Evolutionary conservation across 2,329 filamentous ascomycete genomes (phyloP).

Genomic region (Apiospora malaysiana): DNA sequence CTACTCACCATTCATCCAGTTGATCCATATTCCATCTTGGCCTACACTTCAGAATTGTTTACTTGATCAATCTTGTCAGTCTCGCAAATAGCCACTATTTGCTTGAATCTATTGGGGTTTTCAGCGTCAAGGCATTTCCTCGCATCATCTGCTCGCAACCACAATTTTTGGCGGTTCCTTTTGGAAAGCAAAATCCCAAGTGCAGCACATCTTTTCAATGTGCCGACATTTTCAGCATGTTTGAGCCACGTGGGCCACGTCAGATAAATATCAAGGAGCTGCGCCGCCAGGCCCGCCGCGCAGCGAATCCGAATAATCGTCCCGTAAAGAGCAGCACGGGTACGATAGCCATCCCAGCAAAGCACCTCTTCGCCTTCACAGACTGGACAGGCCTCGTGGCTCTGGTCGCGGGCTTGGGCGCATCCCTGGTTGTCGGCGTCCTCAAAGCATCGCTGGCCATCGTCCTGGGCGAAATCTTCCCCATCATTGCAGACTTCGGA

Average conservation of each 20-base stretch:
- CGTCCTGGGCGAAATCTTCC: slow-evolving; percentile 77
- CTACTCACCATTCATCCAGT: background rate
- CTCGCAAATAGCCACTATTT: background rate
- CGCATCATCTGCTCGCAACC: background rate
- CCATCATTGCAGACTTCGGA: slow-evolving; percentile 71
- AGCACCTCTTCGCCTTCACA: slow-evolving; percentile 74
- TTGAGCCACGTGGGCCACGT: background rate
- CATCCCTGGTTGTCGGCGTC: slow-evolving; percentile 65
- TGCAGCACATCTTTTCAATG: background rate
- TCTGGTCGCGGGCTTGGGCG: slow-evolving; percentile 59
- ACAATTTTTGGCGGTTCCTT: background rate
- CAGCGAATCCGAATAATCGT: too few relatives aligned
- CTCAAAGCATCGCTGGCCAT: slow-evolving; percentile 70
- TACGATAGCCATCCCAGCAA: slow-evolving; percentile 26
- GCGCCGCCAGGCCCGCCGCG: too few relatives aligned
- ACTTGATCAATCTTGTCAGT: background rate
- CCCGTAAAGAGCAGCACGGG: too few relatives aligned
- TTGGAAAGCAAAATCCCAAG: background rate
- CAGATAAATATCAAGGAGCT: too few relatives aligned
- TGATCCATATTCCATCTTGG: background rate
- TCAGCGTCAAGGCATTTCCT: background rate
- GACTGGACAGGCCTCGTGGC: slow-evolving; percentile 62
- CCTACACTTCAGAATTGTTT: background rate
- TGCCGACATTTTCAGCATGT: background rate
- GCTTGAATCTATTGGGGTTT: background rate